A percentile compares a stretch with the other conserved stretches of the same genome.
phyloP scores from a whole-genome alignment of 768 basidiomycete species.

The Daedaleopsis sinensis region DNA sequence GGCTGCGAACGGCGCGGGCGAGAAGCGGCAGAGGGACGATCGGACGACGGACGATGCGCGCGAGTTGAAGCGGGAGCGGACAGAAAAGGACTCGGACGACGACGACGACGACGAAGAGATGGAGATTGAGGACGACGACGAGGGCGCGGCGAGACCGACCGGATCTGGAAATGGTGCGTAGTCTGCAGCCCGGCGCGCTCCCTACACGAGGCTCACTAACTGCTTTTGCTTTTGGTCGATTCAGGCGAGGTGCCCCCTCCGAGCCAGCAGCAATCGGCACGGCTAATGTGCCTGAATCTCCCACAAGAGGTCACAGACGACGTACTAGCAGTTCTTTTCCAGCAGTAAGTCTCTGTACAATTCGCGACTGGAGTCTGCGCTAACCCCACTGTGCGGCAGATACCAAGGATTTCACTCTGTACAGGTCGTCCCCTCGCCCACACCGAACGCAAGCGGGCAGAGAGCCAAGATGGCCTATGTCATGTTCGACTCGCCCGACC shows the following conservation, averaged over 20 bases:
- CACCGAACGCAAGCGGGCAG: conserved; percentile 63
- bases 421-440: conserved; percentile 69
- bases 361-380: background rate
- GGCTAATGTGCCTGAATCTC: conserved; percentile 81
- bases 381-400: conserved; percentile 41
- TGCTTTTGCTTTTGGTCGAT: background rate
- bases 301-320: conserved; percentile 90
- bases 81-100: conserved; percentile 42
- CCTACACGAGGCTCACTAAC: background rate
- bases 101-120: conserved; percentile 83
- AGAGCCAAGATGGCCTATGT: conserved; percentile 83
- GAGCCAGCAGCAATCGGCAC: conserved; percentile 57
- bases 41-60: conserved; percentile 55
- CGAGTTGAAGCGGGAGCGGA: conserved; percentile 69
- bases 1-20: conserved; percentile 35
- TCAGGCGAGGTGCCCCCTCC: conserved; percentile 46
- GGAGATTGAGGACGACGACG: conserved; percentile 93
- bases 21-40: conserved; percentile 73
- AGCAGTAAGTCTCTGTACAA: conserved; percentile 65
- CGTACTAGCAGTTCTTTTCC: conserved; percentile 85
- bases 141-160: conserved; percentile 35
- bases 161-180: conserved; percentile 32
- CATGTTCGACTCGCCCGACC: conserved; percentile 72
- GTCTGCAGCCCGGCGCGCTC: conserved; percentile 1
- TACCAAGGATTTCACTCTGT: conserved; percentile 82